Evolutionary conservation across 2,329 filamentous ascomycete genomes (phyloP).

Genomic region (Talaromyces sp.): DNA sequence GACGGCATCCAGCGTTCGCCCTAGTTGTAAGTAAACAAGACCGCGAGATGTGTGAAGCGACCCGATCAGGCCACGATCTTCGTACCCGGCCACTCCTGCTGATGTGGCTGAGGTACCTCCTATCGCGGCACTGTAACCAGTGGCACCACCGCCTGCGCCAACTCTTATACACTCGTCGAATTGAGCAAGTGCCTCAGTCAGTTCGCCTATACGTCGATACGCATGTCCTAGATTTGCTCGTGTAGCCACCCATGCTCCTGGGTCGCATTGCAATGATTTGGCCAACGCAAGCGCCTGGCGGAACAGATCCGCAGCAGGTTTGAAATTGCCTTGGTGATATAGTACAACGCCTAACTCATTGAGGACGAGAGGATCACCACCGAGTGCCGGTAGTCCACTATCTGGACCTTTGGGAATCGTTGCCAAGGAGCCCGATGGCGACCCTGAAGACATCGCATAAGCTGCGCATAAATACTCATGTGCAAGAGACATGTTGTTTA

Average conservation of each 20-base stretch:
- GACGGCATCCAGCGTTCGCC: conserved; percentile 71
- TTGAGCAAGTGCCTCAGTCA: conserved; percentile 68
- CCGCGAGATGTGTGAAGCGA: conserved; percentile 58
- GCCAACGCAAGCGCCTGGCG: conserved; percentile 71
- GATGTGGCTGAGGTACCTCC: conserved; percentile 35
- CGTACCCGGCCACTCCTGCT: conserved; percentile 44
- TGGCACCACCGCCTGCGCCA: conserved; percentile 69
- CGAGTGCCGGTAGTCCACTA: conserved; percentile 26
- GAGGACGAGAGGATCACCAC: conserved; percentile 74
- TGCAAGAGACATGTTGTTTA: conserved; percentile 91
- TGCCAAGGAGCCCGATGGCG: conserved; percentile 29
- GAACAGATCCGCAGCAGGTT: conserved; percentile 74
- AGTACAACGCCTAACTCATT: conserved; percentile 97
- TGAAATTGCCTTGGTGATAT: conserved; percentile 80
- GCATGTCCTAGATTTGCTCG: conserved; percentile 88
- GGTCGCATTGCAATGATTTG: conserved; percentile 74
- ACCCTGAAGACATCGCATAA: conserved; percentile 57
- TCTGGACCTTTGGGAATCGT: conserved; percentile 26
- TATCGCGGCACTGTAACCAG: conserved; percentile 67
- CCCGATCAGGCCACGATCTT: conserved; percentile 45
- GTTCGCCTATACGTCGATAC: conserved; percentile 66
- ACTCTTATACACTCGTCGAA: conserved; percentile 85
- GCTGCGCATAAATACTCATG: conserved; percentile 92
- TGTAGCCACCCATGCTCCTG: conserved; percentile 75
- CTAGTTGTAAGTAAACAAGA: conserved; percentile 75